A percentile compares a stretch with the other conserved stretches of the same genome.
Evolutionary conservation across 129 eudicot species (phyloP).

Genomic region (Ambrosia artemisiifolia): DNA sequence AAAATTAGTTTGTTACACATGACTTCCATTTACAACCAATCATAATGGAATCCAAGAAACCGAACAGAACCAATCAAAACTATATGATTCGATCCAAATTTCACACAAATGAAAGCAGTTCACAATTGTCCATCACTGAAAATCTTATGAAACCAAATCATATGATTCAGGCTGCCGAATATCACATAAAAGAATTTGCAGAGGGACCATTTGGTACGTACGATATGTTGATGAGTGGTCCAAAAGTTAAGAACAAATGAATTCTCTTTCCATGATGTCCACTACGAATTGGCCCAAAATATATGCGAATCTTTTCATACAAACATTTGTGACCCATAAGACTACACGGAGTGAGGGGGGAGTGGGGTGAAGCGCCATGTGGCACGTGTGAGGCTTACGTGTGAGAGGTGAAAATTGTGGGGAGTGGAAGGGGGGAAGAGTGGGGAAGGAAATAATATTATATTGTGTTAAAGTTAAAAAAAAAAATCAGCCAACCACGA

Average conservation of each 20-base stretch:
- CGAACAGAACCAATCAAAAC: background rate
- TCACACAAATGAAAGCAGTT: background rate
- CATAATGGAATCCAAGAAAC: background rate
- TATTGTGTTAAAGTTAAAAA: too few relatives aligned
- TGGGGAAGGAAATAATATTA: too few relatives aligned
- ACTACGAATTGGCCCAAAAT: background rate
- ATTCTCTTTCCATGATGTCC: slow-evolving; percentile 4
- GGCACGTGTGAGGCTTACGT: too few relatives aligned
- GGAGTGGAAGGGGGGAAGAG: too few relatives aligned
- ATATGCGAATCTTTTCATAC: too few relatives aligned
- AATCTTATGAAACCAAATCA: slow-evolving; percentile 1
- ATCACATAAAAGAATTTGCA: background rate
- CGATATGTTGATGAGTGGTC: background rate
- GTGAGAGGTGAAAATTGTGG: too few relatives aligned
- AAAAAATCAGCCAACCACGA: too few relatives aligned
- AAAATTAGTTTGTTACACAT: background rate
- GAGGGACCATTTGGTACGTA: slow-evolving; percentile 19
- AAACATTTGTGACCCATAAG: too few relatives aligned
- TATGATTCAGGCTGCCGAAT: slow-evolving; percentile 6
- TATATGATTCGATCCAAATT: background rate
- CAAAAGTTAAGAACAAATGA: background rate
- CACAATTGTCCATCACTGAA: slow-evolving; percentile 2
- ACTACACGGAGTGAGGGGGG: too few relatives aligned
- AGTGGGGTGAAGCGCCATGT: too few relatives aligned
- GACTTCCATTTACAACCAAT: background rate